A percentile compares a stretch with the other conserved stretches of the same genome.
These are phyloP conservation scores for Crithidia brevicula DNA, from an alignment of 208 protist species.

Conservation along the genomic window DNA sequence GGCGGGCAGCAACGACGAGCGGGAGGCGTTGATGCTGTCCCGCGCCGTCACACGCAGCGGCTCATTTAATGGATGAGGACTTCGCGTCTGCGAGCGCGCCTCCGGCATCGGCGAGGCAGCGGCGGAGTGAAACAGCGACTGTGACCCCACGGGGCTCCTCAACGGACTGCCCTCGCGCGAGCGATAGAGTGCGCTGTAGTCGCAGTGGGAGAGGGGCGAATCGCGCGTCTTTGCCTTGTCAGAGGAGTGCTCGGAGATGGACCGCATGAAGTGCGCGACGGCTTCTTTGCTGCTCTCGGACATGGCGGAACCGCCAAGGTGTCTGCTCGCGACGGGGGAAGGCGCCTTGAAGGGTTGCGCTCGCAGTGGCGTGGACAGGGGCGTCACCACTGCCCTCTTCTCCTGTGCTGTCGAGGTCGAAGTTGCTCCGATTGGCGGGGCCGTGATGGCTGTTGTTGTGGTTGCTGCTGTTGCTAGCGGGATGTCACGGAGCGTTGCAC, in stretches of 20 bases:
- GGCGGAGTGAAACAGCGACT: constrained; percentile 5
- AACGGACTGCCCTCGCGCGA: not conserved
- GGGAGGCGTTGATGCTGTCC: not conserved
- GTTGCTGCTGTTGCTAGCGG: not conserved
- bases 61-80: no score
- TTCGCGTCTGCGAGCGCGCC: not conserved
- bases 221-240: no score
- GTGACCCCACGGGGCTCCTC: not conserved
- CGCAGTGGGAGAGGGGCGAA: not conserved
- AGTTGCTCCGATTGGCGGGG: no score
- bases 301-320: no score
- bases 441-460: no score
- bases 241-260: not conserved
- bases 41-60: no score
- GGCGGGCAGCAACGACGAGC: constrained; percentile 13
- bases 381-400: not conserved
- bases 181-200: not conserved
- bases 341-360: not conserved
- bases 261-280: not conserved
- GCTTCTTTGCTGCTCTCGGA: not conserved
- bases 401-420: no score
- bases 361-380: not conserved
- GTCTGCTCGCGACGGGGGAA: not conserved
- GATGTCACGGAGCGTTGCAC: not conserved
- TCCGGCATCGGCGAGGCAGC: not conserved